Conservation (phyloP, 2,329 filamentous ascomycete genomes). For the Drechslerella dactyloides region DNA sequence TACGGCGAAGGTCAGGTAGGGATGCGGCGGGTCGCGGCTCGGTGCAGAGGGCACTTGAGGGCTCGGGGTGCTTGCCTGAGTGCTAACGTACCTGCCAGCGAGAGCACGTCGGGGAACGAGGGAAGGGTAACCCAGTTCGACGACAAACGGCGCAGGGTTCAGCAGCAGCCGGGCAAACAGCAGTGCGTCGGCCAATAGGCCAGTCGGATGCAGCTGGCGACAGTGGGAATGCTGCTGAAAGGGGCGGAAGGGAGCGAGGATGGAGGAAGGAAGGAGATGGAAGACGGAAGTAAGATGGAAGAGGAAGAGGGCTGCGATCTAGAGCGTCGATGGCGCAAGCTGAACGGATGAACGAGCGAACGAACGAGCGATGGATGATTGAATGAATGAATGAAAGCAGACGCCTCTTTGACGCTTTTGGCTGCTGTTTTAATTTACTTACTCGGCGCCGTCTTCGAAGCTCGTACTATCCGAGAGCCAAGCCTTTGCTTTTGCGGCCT, state of each 20-base stretch:
- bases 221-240: background rate
- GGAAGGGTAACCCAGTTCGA: constrained; percentile 47
- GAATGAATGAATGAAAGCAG: background rate
- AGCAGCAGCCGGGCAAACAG: constrained; percentile 7
- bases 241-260: background rate
- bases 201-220: background rate
- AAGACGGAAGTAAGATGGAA: background rate
- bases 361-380: too few species aligned
- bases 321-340: too few species aligned
- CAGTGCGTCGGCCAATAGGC: background rate
- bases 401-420: background rate
- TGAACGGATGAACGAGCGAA: too few species aligned
- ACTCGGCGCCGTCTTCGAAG: background rate
- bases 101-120: constrained; percentile 34
- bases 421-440: background rate
- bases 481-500: background rate
- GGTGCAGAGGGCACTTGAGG: too few species aligned
- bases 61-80: too few species aligned
- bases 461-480: too few species aligned
- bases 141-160: constrained; percentile 22
- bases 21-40: too few species aligned
- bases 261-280: constrained; percentile 3
- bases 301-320: too few species aligned
- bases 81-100: too few species aligned
- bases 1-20: too few species aligned